Conservation (phyloP, 495 filamentous ascomycete species). For the Hypomontagnella monticulosa region DNA sequence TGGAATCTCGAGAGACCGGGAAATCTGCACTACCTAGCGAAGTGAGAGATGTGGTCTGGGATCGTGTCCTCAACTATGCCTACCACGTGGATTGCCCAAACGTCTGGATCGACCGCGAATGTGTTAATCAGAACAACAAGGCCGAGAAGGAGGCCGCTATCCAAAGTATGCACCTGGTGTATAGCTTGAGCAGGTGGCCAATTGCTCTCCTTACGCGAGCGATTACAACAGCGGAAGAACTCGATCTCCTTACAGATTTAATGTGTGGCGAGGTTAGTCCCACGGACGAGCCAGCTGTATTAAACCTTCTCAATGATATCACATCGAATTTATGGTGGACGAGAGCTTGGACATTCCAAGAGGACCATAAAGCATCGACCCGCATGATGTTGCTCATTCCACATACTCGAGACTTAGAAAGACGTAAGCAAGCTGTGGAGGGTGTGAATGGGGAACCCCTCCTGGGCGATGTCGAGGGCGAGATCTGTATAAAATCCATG, state of each 20-base stretch:
- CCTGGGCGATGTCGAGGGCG: constrained; percentile 42
- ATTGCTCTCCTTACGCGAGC: constrained; percentile 46
- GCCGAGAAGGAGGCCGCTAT: constrained; percentile 48
- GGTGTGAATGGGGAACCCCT: constrained; percentile 20
- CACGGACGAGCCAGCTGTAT: constrained; percentile 35
- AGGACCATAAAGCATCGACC: constrained; percentile 44
- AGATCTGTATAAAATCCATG: constrained; percentile 46
- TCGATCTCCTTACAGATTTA: constrained; percentile 39
- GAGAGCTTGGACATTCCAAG: constrained; percentile 49
- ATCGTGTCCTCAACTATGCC: constrained; percentile 40
- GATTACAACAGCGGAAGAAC: constrained; percentile 37
- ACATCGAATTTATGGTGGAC: constrained; percentile 47
- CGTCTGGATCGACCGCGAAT: constrained; percentile 58
- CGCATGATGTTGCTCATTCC: constrained; percentile 46
- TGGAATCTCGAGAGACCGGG: constrained; percentile 39
- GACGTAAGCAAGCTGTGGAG: constrained; percentile 24
- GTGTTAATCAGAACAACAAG: constrained; percentile 50
- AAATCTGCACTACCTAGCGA: constrained; percentile 35
- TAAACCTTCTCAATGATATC: constrained; percentile 41
- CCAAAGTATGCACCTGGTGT: constrained; percentile 56
- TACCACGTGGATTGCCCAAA: constrained; percentile 37
- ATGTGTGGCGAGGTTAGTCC: constrained; percentile 30
- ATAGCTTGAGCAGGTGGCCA: constrained; percentile 42
- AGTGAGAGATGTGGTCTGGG: constrained; percentile 41
- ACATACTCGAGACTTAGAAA: constrained; percentile 37